Conservation (phyloP, 257 asterid species). For the Nicotiana benthamiana region DNA sequence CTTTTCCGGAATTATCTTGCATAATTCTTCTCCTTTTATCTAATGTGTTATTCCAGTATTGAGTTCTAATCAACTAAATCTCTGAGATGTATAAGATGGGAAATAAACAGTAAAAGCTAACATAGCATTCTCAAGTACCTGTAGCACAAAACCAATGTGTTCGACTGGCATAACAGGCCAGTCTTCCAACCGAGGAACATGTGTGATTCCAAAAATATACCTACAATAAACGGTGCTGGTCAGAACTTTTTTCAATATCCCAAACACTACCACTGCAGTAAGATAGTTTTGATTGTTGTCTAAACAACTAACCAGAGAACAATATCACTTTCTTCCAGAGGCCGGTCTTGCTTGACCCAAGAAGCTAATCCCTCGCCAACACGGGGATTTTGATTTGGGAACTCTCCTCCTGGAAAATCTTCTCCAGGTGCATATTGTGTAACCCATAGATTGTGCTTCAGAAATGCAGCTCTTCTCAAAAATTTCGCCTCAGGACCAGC, state of each 20-base stretch:
- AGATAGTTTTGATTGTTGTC: background rate
- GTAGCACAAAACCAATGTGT: constrained; percentile 83
- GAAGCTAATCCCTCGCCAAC: constrained; percentile 92
- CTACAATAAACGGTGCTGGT: constrained; percentile 22
- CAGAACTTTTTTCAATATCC: background rate
- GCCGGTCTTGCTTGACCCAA: constrained; percentile 80
- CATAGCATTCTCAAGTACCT: constrained; percentile 28
- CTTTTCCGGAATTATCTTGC: no score
- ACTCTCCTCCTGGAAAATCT: constrained; percentile 98
- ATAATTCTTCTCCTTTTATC: no score
- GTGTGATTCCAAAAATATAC: constrained; percentile 94
- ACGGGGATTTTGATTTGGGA: constrained; percentile 98
- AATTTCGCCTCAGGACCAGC: constrained; percentile 86
- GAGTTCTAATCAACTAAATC: no score
- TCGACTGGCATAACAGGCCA: constrained; percentile 99
- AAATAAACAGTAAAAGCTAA: no score
- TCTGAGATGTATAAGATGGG: no score
- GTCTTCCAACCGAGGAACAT: constrained; percentile 92
- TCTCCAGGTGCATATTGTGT: constrained; percentile 80
- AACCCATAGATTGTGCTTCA: constrained; percentile 88
- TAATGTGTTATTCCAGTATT: no score
- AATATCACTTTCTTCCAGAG: constrained; percentile 76
- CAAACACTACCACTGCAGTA: background rate
- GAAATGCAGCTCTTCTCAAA: constrained; percentile 75
- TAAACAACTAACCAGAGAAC: constrained; percentile 70